Base-by-base conservation (phyloP, 345 rosid genomes). In the Salix viminalis region DNA sequence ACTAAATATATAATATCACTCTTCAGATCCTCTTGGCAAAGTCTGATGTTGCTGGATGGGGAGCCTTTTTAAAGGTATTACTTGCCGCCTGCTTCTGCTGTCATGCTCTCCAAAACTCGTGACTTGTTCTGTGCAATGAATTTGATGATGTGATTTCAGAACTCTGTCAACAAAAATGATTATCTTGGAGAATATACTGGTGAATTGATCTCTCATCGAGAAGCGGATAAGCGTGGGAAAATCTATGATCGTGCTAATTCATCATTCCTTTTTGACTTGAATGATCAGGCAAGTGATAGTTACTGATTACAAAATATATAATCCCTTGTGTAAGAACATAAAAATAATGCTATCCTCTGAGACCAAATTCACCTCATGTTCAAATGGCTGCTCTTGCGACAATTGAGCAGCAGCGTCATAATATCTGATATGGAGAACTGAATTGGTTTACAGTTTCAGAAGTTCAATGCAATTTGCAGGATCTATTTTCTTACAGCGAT, bases 131-230 rank as follows among this genome's bases (percentile, higher is more conserved):
- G 61, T 39, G 46, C 65, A 28, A 54, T 75, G 58, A 75, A 76
- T 74, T 73, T 30, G 8, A 69, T 79, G 48, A 69, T 79, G 54
- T 82, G 77, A 70, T 77, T 75, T 83, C 91, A 96, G 99, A 96
- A 96, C 79, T 82, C 98, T 16, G 99, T 96, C 74, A 93, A 84
- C 85, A 96, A 91, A 76, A 93, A 96, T 78, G 99, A 96, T 76
- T 96, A 93, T 83, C 96, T 96, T 62, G 98, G 99, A 85, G 99
- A 96, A 79, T 96, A 96, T 76, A 96, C 99, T 46, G 99, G 99
- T 19, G 99, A 96, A 76, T 79, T 96, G 85, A 93, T 96, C 79
- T 92, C 98, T 77, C 99, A 96, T 72, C 87, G 84, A 44, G 99
- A 96, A 79, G 99, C 99, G 12, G 99, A 96, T 79, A 96, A 96